Evolutionary conservation across 75 land plant genomes (phyloP).

Genomic region (Picea glauca): DNA sequence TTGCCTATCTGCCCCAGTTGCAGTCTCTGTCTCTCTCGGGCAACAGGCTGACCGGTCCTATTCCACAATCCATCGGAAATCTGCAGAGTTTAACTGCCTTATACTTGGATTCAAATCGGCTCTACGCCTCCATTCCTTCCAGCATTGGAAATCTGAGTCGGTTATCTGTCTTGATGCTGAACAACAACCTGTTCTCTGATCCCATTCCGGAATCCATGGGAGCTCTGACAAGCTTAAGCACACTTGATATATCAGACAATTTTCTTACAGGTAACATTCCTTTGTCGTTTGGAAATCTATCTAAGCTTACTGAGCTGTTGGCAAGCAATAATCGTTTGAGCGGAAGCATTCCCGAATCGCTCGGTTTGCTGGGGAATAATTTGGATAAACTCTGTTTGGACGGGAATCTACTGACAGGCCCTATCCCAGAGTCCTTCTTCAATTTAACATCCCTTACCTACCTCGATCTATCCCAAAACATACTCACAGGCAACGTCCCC

Average conservation of each 20-base stretch:
- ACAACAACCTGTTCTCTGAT: not conserved
- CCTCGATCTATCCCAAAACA: conserved; percentile 41
- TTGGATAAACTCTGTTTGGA: conserved; percentile 24
- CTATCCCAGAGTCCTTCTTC: conserved; percentile 30
- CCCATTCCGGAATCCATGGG: not conserved
- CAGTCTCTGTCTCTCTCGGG: too few relatives aligned
- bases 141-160: too few relatives aligned
- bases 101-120: too few relatives aligned
- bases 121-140: too few relatives aligned
- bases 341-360: not conserved
- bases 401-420: conserved; percentile 22
- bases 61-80: too few relatives aligned
- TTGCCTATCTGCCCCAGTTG: too few relatives aligned
- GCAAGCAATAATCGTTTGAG: not conserved
- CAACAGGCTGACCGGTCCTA: too few relatives aligned
- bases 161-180: not conserved
- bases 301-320: not conserved
- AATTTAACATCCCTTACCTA: conserved; percentile 18
- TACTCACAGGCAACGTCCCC: conserved; percentile 21
- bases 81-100: too few relatives aligned
- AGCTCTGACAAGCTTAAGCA: not conserved
- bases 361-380: conserved; percentile 13
- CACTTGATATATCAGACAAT: conserved; percentile 6
- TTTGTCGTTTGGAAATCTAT: not conserved
- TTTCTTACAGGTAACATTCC: conserved; percentile 22